These are phyloP conservation scores for Pseudozyma tsukubaensis DNA, from an alignment of 1,284 basidiomycete species.

Conservation along the genomic window DNA sequence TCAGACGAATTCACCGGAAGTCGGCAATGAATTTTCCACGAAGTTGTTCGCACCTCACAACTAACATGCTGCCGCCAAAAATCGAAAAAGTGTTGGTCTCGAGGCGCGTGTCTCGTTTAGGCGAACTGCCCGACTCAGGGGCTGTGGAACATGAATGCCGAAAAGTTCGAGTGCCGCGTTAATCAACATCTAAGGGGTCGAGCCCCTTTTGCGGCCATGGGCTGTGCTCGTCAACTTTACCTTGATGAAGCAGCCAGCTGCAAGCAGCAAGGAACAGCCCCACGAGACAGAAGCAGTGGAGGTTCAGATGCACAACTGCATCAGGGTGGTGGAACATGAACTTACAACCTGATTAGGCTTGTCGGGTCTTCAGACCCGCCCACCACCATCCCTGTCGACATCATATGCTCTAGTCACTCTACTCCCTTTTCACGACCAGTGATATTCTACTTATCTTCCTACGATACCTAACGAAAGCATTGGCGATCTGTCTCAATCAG, in stretches of 20 bases:
- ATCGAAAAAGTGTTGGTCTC: conserved; percentile 15
- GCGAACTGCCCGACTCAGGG: conserved; percentile 13
- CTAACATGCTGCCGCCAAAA: conserved; percentile 1
- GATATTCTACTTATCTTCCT: neutral
- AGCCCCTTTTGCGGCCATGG: conserved; percentile 4
- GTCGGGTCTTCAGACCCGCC: neutral
- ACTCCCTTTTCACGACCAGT: neutral
- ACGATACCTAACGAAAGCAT: neutral
- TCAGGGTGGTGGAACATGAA: neutral
- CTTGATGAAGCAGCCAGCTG: neutral
- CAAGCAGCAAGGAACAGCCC: no score
- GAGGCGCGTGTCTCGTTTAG: conserved; percentile 4
- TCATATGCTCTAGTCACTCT: neutral
- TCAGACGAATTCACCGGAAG: conserved; percentile 37
- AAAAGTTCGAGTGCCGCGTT: neutral
- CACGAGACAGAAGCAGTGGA: neutral
- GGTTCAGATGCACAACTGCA: neutral
- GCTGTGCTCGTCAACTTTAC: conserved; percentile 11
- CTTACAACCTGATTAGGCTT: neutral
- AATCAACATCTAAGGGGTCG: conserved; percentile 39
- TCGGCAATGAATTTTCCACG: conserved; percentile 8
- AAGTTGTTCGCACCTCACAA: neutral
- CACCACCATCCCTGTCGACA: neutral
- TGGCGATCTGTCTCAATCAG: no score
- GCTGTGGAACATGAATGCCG: neutral